These are phyloP conservation scores for Nicotiana obtusifolia DNA, from an alignment of 257 asterid species.

Conservation along the genomic window DNA sequence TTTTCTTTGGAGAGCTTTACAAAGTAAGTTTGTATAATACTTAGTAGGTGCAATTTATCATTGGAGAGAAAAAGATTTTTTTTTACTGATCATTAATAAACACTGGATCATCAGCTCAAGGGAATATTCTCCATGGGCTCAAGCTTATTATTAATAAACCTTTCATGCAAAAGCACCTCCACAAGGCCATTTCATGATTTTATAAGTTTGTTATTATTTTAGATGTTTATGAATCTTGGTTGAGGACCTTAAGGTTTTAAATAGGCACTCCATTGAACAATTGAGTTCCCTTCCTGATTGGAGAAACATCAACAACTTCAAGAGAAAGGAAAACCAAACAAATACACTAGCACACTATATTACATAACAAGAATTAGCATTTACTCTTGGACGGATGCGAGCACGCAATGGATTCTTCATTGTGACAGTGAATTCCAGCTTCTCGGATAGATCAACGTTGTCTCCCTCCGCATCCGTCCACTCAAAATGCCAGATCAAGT, in stretches of 20 bases:
- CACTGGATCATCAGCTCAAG: neutral
- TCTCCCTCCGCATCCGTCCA: conserved; percentile 17
- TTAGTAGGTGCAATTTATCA: neutral
- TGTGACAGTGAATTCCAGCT: conserved; percentile 12
- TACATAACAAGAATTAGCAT: neutral
- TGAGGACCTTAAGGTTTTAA: neutral
- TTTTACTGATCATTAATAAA: conserved; percentile 8
- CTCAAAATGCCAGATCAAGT: conserved; percentile 23
- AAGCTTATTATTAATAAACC: neutral
- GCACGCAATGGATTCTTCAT: conserved; percentile 26
- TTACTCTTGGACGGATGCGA: conserved; percentile 15
- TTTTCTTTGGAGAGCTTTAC: neutral
- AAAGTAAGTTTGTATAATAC: neutral
- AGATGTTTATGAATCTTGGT: neutral
- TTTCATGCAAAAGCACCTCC: neutral
- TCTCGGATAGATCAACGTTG: conserved; percentile 21
- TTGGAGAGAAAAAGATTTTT: neutral
- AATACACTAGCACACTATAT: neutral
- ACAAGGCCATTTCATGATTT: neutral
- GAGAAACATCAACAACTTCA: neutral
- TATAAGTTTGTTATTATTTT: too few species aligned
- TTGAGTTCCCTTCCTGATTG: neutral
- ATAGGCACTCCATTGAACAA: neutral
- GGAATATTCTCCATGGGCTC: conserved; percentile 18
- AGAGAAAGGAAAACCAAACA: neutral